A percentile compares a stretch with the other conserved stretches of the same genome.
Conservation (phyloP, 148 eudicot genomes). For the Cornus controversa region DNA sequence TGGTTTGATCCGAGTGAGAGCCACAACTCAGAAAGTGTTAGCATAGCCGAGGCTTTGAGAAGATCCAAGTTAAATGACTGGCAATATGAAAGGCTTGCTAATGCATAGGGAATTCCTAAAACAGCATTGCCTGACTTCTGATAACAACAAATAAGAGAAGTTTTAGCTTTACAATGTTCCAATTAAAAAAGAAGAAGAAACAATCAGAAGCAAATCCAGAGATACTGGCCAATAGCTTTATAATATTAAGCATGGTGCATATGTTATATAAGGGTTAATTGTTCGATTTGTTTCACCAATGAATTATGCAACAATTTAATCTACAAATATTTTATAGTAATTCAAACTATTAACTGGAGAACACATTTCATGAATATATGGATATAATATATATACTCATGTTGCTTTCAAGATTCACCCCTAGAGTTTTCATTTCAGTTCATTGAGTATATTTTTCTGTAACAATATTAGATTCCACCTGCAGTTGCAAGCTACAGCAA, state of each 20-base stretch:
- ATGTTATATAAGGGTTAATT: not conserved
- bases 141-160: not conserved
- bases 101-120: conserved; percentile 87
- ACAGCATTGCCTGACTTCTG: conserved; percentile 95
- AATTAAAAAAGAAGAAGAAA: not conserved
- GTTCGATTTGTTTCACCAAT: not conserved
- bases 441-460: not conserved
- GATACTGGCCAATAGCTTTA: not conserved
- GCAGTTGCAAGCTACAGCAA: not conserved
- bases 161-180: not conserved
- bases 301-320: not conserved
- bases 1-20: conserved; percentile 83
- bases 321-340: not conserved
- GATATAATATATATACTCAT: not conserved
- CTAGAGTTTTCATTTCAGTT: not conserved
- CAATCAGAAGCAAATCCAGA: not conserved
- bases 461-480: not conserved
- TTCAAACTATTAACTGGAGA: not conserved
- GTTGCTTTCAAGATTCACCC: not conserved
- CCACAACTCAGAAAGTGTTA: conserved; percentile 87
- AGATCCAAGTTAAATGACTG: conserved; percentile 94
- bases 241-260: not conserved
- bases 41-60: conserved; percentile 92
- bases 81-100: conserved; percentile 92
- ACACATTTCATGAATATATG: not conserved